Evolutionary conservation across 768 basidiomycete species (phyloP).

Genomic region (Cubamyces lactineus): DNA sequence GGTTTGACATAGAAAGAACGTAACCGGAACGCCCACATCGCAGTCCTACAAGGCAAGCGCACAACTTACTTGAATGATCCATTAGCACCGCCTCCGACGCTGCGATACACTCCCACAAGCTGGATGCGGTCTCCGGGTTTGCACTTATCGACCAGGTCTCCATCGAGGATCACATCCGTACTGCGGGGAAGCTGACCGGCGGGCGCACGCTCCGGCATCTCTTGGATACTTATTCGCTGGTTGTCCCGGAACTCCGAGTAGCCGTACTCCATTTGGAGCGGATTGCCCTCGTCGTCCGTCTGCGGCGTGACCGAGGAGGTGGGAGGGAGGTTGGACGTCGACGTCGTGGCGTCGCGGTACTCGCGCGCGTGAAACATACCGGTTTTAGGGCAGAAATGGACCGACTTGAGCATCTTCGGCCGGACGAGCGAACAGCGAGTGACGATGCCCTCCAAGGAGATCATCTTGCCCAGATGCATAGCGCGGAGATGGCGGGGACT

Average conservation of each 20-base stretch:
- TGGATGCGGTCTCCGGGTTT: conserved; percentile 99
- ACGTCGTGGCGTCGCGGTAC: conserved; percentile 91
- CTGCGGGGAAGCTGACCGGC: conserved; percentile 96
- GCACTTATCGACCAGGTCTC: conserved; percentile 95
- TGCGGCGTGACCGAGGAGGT: conserved; percentile 87
- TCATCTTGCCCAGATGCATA: conserved; percentile 92
- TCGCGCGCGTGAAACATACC: conserved; percentile 81
- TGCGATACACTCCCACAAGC: conserved; percentile 92
- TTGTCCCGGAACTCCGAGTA: conserved; percentile 92
- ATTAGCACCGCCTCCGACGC: conserved; percentile 86
- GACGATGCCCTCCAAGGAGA: conserved; percentile 96
- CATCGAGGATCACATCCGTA: conserved; percentile 94
- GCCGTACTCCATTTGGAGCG: conserved; percentile 91
- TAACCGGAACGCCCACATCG: neutral
- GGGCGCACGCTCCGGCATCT: conserved; percentile 99
- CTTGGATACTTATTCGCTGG: conserved; percentile 97
- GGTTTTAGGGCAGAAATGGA: conserved; percentile 94
- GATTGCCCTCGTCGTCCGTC: conserved; percentile 87
- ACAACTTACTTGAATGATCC: conserved; percentile 89
- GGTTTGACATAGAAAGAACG: no score
- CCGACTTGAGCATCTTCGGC: conserved; percentile 96
- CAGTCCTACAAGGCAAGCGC: neutral
- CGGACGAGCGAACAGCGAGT: conserved; percentile 97
- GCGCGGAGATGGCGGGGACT: conserved; percentile 91
- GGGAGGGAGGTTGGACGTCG: conserved; percentile 84